Evolutionary conservation across 768 basidiomycete genomes (phyloP).

Genomic region (Termitomyces sp.): DNA sequence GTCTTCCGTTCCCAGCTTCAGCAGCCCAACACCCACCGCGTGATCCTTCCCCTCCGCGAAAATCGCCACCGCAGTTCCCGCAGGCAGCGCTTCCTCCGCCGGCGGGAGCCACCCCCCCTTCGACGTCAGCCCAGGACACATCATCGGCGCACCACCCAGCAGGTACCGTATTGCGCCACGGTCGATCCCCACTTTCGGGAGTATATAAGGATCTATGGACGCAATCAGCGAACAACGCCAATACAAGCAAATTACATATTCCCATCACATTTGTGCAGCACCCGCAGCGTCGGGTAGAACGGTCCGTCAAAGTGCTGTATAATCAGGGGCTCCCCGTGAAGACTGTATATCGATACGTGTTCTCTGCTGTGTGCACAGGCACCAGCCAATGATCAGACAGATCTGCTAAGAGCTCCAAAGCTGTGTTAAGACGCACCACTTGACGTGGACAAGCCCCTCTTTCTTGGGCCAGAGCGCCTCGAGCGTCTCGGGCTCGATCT

Average conservation of each 20-base stretch:
- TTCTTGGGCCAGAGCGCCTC: constrained; percentile 99
- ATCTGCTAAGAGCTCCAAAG: constrained; percentile 3
- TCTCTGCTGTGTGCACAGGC: constrained; percentile 68
- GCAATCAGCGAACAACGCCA: no score
- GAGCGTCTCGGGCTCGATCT: constrained; percentile 70
- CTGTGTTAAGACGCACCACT: constrained; percentile 63
- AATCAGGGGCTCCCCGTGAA: constrained; percentile 82
- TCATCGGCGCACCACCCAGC: constrained; percentile 90
- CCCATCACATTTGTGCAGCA: constrained; percentile 91
- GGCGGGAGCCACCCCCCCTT: constrained; percentile 85
- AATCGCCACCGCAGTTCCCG: constrained; percentile 80
- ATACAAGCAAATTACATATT: no score
- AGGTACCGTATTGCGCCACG: constrained; percentile 98
- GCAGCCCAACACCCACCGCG: constrained; percentile 80
- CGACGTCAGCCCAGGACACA: constrained; percentile 96
- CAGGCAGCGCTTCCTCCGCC: constrained; percentile 55
- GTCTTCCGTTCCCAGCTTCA: constrained; percentile 80
- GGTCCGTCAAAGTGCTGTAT: constrained; percentile 98
- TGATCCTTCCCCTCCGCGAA: constrained; percentile 95
- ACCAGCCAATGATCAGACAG: constrained; percentile 15
- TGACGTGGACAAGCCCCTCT: constrained; percentile 86
- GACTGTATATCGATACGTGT: constrained; percentile 88
- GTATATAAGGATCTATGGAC: constrained; percentile 89
- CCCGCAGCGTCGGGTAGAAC: constrained; percentile 78
- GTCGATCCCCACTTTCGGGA: constrained; percentile 87